Evolutionary conservation across 2,329 filamentous ascomycete species (phyloP).

Genomic region (Incumbomyces delicatus): DNA sequence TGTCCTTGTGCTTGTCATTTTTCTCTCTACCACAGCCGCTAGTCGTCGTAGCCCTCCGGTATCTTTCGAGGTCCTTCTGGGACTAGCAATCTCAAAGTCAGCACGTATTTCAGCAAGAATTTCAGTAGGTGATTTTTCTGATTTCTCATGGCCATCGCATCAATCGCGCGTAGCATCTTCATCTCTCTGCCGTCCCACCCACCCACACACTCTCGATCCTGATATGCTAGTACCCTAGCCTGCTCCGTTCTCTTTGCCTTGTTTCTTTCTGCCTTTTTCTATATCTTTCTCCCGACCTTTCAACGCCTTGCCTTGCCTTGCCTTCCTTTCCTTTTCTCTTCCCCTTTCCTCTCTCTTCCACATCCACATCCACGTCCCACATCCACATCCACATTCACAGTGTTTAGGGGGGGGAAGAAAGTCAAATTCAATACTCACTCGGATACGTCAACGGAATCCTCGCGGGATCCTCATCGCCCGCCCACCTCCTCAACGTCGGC

Average conservation of each 20-base stretch:
- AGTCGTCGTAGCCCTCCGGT: slow-evolving; percentile 39
- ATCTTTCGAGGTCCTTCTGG: slow-evolving; percentile 36
- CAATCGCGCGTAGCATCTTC: no score
- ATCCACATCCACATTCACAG: no score
- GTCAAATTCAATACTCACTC: slow-evolving; percentile 66
- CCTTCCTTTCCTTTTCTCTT: background rate
- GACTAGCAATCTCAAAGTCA: slow-evolving; percentile 24
- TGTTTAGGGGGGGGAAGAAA: no score
- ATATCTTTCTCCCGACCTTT: background rate
- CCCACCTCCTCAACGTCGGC: slow-evolving; percentile 59
- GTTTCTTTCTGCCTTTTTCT: no score
- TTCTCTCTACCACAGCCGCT: no score
- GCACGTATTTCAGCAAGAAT: background rate
- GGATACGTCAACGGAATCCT: slow-evolving; percentile 85
- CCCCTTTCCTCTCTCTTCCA: background rate
- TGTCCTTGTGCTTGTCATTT: no score
- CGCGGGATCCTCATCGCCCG: slow-evolving; percentile 65
- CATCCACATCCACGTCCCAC: no score
- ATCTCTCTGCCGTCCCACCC: no score
- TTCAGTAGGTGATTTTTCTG: no score
- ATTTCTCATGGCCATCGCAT: background rate
- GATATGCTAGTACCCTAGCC: no score
- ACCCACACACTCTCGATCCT: no score
- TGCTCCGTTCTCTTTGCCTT: no score
- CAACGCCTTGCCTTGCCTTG: background rate